phyloP scores from a whole-genome alignment of 1,284 basidiomycete genomes.

The Apiotrichum akiyoshidainum region DNA sequence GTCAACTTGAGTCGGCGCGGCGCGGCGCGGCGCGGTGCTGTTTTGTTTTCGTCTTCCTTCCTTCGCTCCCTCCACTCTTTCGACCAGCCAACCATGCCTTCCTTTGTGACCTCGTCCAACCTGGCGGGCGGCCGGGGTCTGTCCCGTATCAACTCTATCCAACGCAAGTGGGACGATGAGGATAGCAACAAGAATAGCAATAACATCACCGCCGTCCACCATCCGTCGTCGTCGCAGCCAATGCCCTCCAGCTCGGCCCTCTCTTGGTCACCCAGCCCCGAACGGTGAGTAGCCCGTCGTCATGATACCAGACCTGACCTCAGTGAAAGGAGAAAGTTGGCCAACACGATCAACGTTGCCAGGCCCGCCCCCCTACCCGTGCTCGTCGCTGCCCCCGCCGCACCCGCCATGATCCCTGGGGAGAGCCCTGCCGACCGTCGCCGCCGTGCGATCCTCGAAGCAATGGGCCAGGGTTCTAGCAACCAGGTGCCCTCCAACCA shows the following conservation, averaged over 20 bases:
- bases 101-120: neutral
- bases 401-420: neutral
- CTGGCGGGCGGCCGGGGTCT: constrained; percentile 2
- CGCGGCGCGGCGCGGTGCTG: too few species aligned
- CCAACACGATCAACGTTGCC: neutral
- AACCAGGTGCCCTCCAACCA: constrained; percentile 8
- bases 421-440: constrained; percentile 38
- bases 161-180: constrained; percentile 43
- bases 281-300: constrained; percentile 15
- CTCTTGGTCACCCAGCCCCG: constrained; percentile 31
- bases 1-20: too few species aligned
- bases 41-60: too few species aligned
- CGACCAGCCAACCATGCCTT: neutral
- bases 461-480: constrained; percentile 27
- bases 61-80: too few species aligned
- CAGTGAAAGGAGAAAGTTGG: constrained; percentile 6
- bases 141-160: constrained; percentile 42
- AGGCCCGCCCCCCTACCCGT: neutral
- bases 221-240: constrained; percentile 2
- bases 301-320: neutral
- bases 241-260: constrained; percentile 12
- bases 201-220: neutral
- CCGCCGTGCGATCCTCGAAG: constrained; percentile 43
- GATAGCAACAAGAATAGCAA: neutral
- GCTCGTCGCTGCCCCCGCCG: neutral